A percentile compares a stretch with the other conserved stretches of the same genome.
Conservation (phyloP, 495 filamentous ascomycete species). For the Bombardia bombarda region DNA sequence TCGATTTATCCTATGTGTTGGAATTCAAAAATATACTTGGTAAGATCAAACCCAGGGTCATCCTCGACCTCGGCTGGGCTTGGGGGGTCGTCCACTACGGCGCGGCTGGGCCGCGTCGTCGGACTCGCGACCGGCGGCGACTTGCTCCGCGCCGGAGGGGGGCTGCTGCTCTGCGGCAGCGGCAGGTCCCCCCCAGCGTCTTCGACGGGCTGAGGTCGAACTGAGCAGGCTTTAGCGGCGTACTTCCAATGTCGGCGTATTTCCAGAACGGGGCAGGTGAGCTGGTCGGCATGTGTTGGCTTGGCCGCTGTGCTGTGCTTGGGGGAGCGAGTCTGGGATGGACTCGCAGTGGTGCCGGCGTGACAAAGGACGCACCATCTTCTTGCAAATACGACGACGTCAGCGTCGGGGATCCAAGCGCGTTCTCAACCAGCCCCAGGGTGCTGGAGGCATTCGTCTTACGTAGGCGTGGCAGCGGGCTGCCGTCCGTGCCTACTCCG, state of each 20-base stretch:
- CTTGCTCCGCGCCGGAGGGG: slow-evolving; percentile 34
- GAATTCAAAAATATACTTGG: slow-evolving; percentile 19
- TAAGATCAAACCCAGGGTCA: slow-evolving; percentile 29
- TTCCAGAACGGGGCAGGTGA: slow-evolving; percentile 98
- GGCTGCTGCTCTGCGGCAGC: slow-evolving; percentile 58
- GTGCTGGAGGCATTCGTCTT: slow-evolving; percentile 36
- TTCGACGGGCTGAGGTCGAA: slow-evolving; percentile 46
- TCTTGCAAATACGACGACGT: slow-evolving; percentile 54
- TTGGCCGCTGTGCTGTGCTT: slow-evolving; percentile 81
- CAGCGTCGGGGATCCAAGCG: slow-evolving; percentile 59
- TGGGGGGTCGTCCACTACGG: slow-evolving; percentile 9
- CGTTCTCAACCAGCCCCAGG: slow-evolving; percentile 51
- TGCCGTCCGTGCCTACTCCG: slow-evolving; percentile 39
- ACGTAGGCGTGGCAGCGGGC: slow-evolving; percentile 43
- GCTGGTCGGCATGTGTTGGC: slow-evolving; percentile 89
- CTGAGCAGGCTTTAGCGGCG: slow-evolving; percentile 61
- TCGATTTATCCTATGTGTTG: too few species aligned
- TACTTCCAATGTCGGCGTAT: slow-evolving; percentile 68
- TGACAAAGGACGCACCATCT: slow-evolving; percentile 56
- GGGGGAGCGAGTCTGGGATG: slow-evolving; percentile 80
- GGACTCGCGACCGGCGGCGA: slow-evolving; percentile 23
- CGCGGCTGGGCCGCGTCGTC: slow-evolving; percentile 16
- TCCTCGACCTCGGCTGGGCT: slow-evolving; percentile 18
- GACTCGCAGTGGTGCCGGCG: slow-evolving; percentile 76
- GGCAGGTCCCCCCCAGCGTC: slow-evolving; percentile 32